Conservation (phyloP, 108 stramenopile genomes). For the Cafeteria roenbergensis region DNA sequence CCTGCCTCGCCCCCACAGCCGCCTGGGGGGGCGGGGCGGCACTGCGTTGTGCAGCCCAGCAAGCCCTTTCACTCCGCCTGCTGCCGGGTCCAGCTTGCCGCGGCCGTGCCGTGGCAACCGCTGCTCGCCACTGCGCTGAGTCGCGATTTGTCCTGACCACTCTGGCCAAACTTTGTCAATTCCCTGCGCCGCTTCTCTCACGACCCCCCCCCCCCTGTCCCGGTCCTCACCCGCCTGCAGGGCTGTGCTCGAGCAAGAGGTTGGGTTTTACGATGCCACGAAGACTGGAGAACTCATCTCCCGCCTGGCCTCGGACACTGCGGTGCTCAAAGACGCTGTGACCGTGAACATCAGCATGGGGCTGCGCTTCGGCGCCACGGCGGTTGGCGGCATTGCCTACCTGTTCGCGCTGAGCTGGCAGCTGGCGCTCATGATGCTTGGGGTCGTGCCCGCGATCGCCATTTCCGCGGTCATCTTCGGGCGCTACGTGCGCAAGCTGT, state of each 20-base stretch:
- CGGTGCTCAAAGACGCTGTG: slow-evolving; percentile 48
- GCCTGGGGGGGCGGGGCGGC: too few relatives aligned
- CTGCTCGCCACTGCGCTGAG: too few relatives aligned
- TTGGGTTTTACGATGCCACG: slow-evolving; percentile 63
- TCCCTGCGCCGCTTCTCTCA: too few relatives aligned
- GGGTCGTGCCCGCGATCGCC: slow-evolving; percentile 38
- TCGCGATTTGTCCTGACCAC: too few relatives aligned
- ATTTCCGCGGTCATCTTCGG: slow-evolving; percentile 44
- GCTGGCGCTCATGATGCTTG: slow-evolving; percentile 50
- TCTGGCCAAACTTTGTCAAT: too few relatives aligned
- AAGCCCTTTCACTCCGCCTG: too few relatives aligned
- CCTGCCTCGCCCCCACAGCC: too few relatives aligned
- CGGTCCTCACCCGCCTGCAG: too few relatives aligned
- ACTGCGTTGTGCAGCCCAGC: too few relatives aligned
- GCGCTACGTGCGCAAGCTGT: slow-evolving; percentile 33
- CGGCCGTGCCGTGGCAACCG: too few relatives aligned
- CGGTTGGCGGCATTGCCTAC: slow-evolving; percentile 37
- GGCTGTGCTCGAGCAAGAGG: slow-evolving; percentile 54
- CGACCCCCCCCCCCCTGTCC: too few relatives aligned
- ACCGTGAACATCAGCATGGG: slow-evolving; percentile 44
- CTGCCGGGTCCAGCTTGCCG: too few relatives aligned
- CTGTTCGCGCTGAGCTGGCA: slow-evolving; percentile 53
- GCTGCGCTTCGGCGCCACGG: slow-evolving; percentile 37
- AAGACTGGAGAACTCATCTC: slow-evolving; percentile 61
- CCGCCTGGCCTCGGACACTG: slow-evolving; percentile 52